These are phyloP conservation scores for Colletotrichum simmondsii DNA, from an alignment of 2,329 filamentous ascomycete species.

Conservation along the genomic window DNA sequence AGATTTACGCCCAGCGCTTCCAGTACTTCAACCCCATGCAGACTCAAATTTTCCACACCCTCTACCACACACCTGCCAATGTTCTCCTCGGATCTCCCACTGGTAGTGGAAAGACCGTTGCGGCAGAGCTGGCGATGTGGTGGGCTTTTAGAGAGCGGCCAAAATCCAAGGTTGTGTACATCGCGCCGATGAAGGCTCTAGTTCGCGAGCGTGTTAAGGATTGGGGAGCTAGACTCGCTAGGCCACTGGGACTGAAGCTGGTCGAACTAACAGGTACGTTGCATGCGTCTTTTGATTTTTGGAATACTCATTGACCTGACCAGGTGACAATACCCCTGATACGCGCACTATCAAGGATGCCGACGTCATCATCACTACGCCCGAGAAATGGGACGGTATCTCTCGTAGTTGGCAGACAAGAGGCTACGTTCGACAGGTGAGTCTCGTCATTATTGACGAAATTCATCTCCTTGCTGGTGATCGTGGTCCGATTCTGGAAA, in stretches of 20 bases:
- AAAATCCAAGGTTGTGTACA: conserved; percentile 97
- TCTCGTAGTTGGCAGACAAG: conserved; percentile 98
- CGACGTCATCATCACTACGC: conserved; percentile 97
- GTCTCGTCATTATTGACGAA: conserved; percentile 97
- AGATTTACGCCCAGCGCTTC: conserved; percentile 89
- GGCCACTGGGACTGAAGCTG: conserved; percentile 86
- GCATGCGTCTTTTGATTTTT: not conserved
- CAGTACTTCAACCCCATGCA: conserved; percentile 99
- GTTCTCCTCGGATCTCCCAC: conserved; percentile 96
- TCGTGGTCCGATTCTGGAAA: conserved; percentile 96
- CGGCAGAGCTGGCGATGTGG: conserved; percentile 98
- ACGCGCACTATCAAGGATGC: conserved; percentile 95
- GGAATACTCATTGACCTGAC: not conserved
- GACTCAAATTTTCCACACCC: conserved; percentile 96
- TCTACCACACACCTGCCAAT: conserved; percentile 93
- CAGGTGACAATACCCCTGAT: conserved; percentile 91
- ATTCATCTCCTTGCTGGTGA: conserved; percentile 98
- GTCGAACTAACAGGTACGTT: conserved; percentile 85
- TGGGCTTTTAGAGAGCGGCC: conserved; percentile 97
- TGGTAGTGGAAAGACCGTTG: conserved; percentile 96
- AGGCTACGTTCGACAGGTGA: conserved; percentile 94
- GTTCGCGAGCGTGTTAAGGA: conserved; percentile 97
- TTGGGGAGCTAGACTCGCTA: conserved; percentile 85
- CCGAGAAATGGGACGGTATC: conserved; percentile 99
- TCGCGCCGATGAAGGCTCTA: conserved; percentile 98